Evolutionary conservation across 305 asterid species (phyloP).

Genomic region (Ajuga reptans): DNA sequence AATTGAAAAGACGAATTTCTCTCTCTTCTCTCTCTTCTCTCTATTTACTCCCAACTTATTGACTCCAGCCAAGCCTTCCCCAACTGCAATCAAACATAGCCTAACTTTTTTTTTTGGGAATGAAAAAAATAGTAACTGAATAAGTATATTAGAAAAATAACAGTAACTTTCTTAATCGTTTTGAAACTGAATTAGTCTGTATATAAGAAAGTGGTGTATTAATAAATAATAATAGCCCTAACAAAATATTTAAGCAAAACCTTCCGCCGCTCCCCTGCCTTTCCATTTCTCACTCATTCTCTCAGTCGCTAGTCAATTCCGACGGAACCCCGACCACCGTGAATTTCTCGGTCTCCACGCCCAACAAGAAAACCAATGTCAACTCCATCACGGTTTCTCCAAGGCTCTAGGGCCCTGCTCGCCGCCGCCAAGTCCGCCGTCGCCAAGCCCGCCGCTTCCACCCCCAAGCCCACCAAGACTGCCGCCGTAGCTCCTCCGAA

Average conservation of each 20-base stretch:
- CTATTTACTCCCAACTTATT: no score
- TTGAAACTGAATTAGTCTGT: no score
- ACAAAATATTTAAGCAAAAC: neutral
- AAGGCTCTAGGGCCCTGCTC: slow-evolving; percentile 33
- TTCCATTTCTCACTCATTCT: neutral
- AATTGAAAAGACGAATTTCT: no score
- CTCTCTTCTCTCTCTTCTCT: no score
- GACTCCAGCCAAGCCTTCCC: no score
- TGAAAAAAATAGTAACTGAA: no score
- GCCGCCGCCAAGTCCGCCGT: slow-evolving; percentile 27
- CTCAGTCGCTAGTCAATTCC: slow-evolving; percentile 8
- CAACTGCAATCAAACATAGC: no score
- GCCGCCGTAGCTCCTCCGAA: slow-evolving; percentile 27
- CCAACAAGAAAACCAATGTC: slow-evolving; percentile 24
- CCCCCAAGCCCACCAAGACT: slow-evolving; percentile 18
- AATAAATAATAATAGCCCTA: no score
- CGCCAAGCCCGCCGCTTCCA: slow-evolving; percentile 25
- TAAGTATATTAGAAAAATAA: no score
- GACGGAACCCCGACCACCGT: neutral
- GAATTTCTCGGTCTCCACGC: neutral
- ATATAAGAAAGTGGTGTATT: no score
- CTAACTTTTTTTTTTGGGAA: no score
- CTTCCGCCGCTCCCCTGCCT: neutral
- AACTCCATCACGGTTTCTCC: slow-evolving; percentile 29
- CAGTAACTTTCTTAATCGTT: no score